phyloP scores from a whole-genome alignment of 1,284 basidiomycete genomes.

The Malassezia psittaci region DNA sequence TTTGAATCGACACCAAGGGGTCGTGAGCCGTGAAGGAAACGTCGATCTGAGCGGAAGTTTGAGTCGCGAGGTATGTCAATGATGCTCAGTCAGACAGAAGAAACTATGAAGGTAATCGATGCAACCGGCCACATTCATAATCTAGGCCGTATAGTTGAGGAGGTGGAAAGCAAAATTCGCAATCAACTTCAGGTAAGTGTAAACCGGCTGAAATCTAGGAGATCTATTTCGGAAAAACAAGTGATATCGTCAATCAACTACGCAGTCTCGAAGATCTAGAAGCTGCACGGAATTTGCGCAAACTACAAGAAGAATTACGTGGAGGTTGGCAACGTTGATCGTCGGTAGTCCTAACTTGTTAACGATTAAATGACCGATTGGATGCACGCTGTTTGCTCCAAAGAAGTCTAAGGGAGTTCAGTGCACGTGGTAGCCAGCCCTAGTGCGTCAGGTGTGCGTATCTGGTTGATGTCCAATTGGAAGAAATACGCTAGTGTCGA shows the following conservation, averaged over 20 bases:
- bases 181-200: constrained; percentile 62
- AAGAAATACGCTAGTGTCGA: neutral
- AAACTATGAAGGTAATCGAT: constrained; percentile 22
- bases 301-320: constrained; percentile 76
- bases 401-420: no score
- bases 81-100: constrained; percentile 51
- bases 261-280: constrained; percentile 77
- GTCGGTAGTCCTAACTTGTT: neutral
- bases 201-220: constrained; percentile 50
- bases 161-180: constrained; percentile 97
- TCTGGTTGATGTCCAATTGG: no score
- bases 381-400: no score
- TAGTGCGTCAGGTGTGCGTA: no score
- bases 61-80: constrained; percentile 71
- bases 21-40: constrained; percentile 57
- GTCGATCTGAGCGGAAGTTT: constrained; percentile 85
- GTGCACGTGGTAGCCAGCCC: no score
- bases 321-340: constrained; percentile 13
- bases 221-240: constrained; percentile 97
- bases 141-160: constrained; percentile 86
- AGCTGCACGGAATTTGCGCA: constrained; percentile 66
- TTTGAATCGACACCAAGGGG: constrained; percentile 58
- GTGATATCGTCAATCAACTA: constrained; percentile 83
- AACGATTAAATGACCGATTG: neutral
- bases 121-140: constrained; percentile 71